Evolutionary conservation across 495 filamentous ascomycete genomes (phyloP).

Genomic region (Durotheca rogersii): DNA sequence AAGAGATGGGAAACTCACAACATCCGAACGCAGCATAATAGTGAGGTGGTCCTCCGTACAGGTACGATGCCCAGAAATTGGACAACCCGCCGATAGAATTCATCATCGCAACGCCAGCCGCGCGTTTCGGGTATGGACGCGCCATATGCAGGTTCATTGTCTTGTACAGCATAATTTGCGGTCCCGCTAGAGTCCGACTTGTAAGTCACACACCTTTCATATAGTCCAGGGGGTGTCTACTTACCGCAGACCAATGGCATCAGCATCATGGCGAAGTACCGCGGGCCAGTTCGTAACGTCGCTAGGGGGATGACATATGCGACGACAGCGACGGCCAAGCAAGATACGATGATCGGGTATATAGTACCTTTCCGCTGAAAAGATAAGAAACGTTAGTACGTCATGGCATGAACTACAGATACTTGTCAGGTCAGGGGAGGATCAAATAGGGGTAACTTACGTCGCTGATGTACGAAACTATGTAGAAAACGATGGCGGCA

Average conservation of each 20-base stretch:
- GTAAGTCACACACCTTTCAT: background rate
- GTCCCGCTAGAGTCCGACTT: background rate
- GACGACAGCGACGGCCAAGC: conserved; percentile 10
- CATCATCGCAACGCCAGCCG: conserved; percentile 18
- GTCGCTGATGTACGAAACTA: background rate
- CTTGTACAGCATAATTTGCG: conserved; percentile 25
- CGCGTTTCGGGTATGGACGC: conserved; percentile 15
- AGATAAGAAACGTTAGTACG: background rate
- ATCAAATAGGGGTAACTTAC: background rate
- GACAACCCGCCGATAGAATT: conserved; percentile 33
- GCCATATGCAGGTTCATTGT: conserved; percentile 22
- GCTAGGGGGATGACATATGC: conserved; percentile 26
- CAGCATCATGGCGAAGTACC: conserved; percentile 24
- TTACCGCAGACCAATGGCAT: conserved; percentile 6
- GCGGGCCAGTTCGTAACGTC: conserved; percentile 11
- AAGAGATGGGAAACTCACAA: conserved; percentile 7
- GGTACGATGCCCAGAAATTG: conserved; percentile 43
- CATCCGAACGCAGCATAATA: conserved; percentile 46
- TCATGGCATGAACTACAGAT: background rate
- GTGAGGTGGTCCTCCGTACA: conserved; percentile 39
- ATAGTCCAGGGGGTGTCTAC: background rate
- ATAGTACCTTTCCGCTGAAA: conserved; percentile 20
- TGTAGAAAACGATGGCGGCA: conserved; percentile 8
- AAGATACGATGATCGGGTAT: conserved; percentile 17
- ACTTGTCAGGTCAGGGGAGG: background rate